Evolutionary conservation across 2,329 filamentous ascomycete genomes (phyloP).

Genomic region (Akanthomyces uredinophilus): DNA sequence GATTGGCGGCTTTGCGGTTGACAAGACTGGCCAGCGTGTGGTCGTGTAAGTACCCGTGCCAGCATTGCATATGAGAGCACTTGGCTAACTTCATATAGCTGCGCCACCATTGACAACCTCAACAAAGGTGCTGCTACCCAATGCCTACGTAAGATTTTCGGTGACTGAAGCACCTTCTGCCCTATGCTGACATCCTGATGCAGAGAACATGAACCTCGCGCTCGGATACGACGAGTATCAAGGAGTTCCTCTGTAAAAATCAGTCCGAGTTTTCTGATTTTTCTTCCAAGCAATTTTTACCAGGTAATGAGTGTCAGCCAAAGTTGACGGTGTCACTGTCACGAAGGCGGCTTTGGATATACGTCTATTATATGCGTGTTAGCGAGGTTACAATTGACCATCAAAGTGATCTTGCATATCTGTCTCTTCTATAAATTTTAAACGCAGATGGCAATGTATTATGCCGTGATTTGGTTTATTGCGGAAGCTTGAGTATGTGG

Average conservation of each 20-base stretch:
- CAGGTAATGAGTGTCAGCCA: too few relatives aligned
- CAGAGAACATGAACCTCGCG: constrained; percentile 15
- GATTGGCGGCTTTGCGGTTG: constrained; percentile 92
- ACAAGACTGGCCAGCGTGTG: constrained; percentile 81
- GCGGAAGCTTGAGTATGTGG: too few relatives aligned
- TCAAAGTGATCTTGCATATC: too few relatives aligned
- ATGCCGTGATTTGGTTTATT: too few relatives aligned
- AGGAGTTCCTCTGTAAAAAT: constrained; percentile 1
- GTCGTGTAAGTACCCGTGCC: constrained; percentile 51
- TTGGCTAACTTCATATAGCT: constrained; percentile 31
- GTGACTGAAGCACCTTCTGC: neutral
- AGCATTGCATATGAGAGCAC: neutral
- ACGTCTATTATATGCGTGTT: too few relatives aligned
- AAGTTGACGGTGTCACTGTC: too few relatives aligned
- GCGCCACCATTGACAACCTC: constrained; percentile 88
- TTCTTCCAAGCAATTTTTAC: too few relatives aligned
- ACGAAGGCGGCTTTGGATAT: too few relatives aligned
- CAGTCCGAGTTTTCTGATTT: neutral
- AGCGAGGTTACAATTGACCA: too few relatives aligned
- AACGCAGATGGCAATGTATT: too few relatives aligned
- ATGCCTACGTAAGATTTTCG: constrained; percentile 68
- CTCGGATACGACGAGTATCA: constrained; percentile 14
- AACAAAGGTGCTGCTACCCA: constrained; percentile 91
- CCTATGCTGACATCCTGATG: neutral
- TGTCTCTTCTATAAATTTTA: too few relatives aligned